Base-by-base conservation (phyloP, 805 yeast genomes). In the Cyberlindnera mycetangii region DNA sequence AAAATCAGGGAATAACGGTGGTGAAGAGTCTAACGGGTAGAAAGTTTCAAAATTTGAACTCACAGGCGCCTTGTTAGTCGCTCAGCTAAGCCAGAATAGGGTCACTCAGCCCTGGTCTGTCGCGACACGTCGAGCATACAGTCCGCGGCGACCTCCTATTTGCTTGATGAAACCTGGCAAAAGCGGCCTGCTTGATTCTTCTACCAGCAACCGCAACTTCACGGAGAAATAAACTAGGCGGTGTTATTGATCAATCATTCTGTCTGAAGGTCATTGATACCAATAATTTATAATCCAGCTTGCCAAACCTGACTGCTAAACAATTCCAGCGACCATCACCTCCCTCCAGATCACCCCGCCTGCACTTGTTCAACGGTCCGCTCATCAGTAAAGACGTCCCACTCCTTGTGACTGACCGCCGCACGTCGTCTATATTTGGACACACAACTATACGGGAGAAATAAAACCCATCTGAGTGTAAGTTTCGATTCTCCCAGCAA, bases 141-240 rank as follows among this genome's bases (percentile, higher is more conserved):
- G n/a, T n/a, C n/a, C n/a, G n/a, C n/a, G n/a, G 45, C 45, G 45
- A 42, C 45, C 45, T 42, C 45, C 45, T 42, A 42, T 42, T 42
- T 42, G 40, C 44, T 32, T 42, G 31, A 35, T 41, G 44, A 42
- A 42, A 42, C 40, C 44, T 32, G 20, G 37, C 40, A 31, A 36
- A 41, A 42, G 32, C 31, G 20, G 18, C n/a, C 32, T 20, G 22
- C 33, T 24, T 4, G 17, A 4, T 14, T 17, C 37, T 24, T 12
- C 21, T 24, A 14, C 35, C 33, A 7, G n/a, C 17, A 10, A 15
- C 25, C 37, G 8, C 17, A 33, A 11, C 21, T 10, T 9, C 18
- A 6, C 11, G 8, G 8, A 30, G 32, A 14, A 17, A 30, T 18
- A 8, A 30, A 17, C n/a, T 8, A 30, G 18, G 11, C 32, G 32